Conservation (phyloP, 257 asterid species). For the Solanum lignicaule region DNA sequence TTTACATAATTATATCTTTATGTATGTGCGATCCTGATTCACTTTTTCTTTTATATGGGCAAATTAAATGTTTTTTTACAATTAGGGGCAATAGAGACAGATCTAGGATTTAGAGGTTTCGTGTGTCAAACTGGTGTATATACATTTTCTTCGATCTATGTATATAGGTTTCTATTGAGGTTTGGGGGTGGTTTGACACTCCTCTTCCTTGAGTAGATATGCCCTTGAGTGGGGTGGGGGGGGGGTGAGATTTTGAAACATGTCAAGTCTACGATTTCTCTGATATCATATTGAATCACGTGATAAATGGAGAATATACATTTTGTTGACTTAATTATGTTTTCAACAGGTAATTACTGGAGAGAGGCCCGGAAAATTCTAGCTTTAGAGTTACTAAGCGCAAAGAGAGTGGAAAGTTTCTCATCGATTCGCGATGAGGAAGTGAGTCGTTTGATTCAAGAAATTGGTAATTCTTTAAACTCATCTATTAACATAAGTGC, state of each 20-base stretch:
- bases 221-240: background rate
- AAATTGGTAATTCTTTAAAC: background rate
- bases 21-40: background rate
- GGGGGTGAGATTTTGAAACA: background rate
- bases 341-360: background rate
- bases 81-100: background rate
- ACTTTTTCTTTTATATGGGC: background rate
- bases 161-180: background rate
- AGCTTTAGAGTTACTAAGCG: constrained; percentile 17
- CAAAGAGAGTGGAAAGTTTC: constrained; percentile 26
- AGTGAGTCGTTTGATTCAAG: constrained; percentile 11
- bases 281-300: background rate
- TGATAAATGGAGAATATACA: too few relatives aligned
- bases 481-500: constrained; percentile 17
- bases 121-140: background rate
- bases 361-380: constrained; percentile 7
- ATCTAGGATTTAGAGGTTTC: background rate
- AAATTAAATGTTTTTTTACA: background rate
- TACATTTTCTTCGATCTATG: background rate
- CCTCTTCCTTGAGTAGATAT: background rate
- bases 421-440: constrained; percentile 18
- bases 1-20: background rate
- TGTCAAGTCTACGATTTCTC: background rate
- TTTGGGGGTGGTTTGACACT: background rate
- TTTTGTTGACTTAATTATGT: background rate